Conservation (phyloP, 192 early-diverging fungal genomes). For the Coemansia sp. region DNA sequence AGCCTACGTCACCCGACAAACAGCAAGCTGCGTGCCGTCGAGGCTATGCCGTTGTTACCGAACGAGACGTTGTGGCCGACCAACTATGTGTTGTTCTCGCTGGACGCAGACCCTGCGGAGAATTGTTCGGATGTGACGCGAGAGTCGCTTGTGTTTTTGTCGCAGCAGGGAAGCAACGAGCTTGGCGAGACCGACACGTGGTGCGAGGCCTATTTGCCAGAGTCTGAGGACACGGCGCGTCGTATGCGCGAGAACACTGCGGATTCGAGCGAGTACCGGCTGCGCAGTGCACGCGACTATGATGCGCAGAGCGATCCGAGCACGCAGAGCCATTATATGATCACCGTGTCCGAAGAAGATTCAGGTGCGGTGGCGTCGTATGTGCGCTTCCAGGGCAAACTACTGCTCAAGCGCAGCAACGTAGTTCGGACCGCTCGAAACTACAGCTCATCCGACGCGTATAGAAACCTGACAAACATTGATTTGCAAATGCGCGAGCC, state of each 20-base stretch:
- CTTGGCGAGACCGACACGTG: conserved; percentile 45
- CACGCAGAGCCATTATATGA: conserved; percentile 41
- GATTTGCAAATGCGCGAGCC: conserved; percentile 43
- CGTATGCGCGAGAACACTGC: conserved; percentile 16
- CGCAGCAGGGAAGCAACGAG: conserved; percentile 27
- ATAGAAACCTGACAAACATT: conserved; percentile 22
- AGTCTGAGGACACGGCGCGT: conserved; percentile 19
- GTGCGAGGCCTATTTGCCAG: conserved; percentile 46
- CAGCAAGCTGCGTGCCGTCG: conserved; percentile 37
- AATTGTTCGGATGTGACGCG: conserved; percentile 11
- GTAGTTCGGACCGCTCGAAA: conserved; percentile 12
- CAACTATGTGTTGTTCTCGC: conserved; percentile 36
- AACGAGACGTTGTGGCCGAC: conserved; percentile 39
- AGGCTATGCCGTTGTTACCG: conserved; percentile 38
- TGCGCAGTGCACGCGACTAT: conserved; percentile 40
- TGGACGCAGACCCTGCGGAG: conserved; percentile 39
- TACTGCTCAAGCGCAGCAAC: conserved; percentile 39
- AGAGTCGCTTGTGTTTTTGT: conserved; percentile 39
- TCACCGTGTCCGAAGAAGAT: conserved; percentile 11
- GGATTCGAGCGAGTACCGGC: conserved; percentile 19
- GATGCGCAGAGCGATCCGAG: conserved; percentile 11
- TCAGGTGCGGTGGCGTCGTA: conserved; percentile 16
- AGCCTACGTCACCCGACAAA: conserved; percentile 46
- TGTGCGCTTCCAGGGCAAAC: conserved; percentile 29
- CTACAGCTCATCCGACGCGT: conserved; percentile 24